Percentiles rank a stretch among this genome's conserved stretches.
phyloP scores from a whole-genome alignment of 2,329 filamentous ascomycete genomes.

The Calonectria honghensis region DNA sequence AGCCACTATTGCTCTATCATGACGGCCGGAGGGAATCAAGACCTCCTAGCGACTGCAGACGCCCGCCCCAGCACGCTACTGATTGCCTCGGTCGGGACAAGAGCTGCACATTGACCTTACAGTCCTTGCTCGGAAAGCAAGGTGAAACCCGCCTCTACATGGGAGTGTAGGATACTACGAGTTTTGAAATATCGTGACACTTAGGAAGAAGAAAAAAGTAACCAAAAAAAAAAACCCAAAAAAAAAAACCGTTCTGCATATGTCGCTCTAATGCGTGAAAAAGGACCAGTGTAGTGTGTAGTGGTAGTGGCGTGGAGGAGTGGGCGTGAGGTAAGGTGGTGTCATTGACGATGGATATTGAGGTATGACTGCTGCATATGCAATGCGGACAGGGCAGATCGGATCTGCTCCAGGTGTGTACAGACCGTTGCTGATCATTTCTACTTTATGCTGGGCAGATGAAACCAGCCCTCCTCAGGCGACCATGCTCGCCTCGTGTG shows the following conservation, averaged over 20 bases:
- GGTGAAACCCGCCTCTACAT: background rate
- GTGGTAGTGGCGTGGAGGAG: background rate
- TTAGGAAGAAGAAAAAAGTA: too few species aligned
- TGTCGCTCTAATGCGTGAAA: background rate
- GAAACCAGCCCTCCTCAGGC: constrained; percentile 8
- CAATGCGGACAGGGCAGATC: constrained; percentile 36
- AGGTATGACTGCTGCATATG: constrained; percentile 29
- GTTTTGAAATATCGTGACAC: background rate
- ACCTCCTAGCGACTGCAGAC: constrained; percentile 24
- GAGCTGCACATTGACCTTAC: background rate
- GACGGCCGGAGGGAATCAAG: constrained; percentile 25
- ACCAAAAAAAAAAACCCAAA: too few species aligned
- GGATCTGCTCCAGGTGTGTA: constrained; percentile 24
- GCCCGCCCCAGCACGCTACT: constrained; percentile 12
- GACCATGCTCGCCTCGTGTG: constrained; percentile 8
- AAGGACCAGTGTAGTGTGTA: background rate
- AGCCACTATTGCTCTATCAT: constrained; percentile 16
- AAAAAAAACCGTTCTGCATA: background rate
- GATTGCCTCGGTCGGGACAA: background rate
- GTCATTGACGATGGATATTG: constrained; percentile 10
- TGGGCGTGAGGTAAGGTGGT: constrained; percentile 3
- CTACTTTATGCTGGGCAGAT: constrained; percentile 19
- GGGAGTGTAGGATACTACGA: too few species aligned
- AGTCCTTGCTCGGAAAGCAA: background rate
- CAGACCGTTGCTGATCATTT: constrained; percentile 29